These are phyloP conservation scores for Penicillium nucicola DNA, from an alignment of 495 filamentous ascomycete species.

Conservation along the genomic window DNA sequence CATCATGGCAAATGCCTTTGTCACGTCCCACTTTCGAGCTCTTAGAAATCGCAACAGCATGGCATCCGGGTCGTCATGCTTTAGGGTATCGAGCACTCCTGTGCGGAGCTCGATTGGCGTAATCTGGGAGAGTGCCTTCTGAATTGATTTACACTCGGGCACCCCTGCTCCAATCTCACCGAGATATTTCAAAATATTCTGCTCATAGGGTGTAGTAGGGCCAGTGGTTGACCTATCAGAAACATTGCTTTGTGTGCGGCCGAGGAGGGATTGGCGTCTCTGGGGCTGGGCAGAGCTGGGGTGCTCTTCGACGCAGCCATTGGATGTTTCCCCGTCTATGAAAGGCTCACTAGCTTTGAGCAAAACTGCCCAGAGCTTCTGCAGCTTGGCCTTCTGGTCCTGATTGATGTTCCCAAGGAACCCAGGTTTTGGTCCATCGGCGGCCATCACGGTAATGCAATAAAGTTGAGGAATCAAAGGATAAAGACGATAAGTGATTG, in stretches of 20 bases:
- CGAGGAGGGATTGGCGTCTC: slow-evolving; percentile 22
- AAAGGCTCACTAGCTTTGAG: slow-evolving; percentile 66
- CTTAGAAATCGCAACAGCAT: slow-evolving; percentile 87
- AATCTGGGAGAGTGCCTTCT: slow-evolving; percentile 34
- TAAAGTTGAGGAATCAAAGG: not conserved
- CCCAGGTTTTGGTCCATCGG: slow-evolving; percentile 51
- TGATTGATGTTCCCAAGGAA: slow-evolving; percentile 78
- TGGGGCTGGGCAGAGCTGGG: slow-evolving; percentile 16
- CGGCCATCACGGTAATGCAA: slow-evolving; percentile 13
- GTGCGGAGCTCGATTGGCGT: slow-evolving; percentile 67
- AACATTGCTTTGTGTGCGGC: slow-evolving; percentile 25
- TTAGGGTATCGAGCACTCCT: slow-evolving; percentile 81
- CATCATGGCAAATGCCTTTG: slow-evolving; percentile 87
- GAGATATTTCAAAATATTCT: slow-evolving; percentile 22
- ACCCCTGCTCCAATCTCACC: slow-evolving; percentile 20
- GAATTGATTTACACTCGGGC: slow-evolving; percentile 28
- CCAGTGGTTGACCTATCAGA: slow-evolving; percentile 19
- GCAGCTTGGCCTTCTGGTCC: slow-evolving; percentile 80
- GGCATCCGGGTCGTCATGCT: slow-evolving; percentile 88
- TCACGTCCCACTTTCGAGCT: slow-evolving; percentile 92
- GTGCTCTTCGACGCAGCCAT: slow-evolving; percentile 4
- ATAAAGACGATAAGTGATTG: not conserved
- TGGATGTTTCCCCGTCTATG: slow-evolving; percentile 11
- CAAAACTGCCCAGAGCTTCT: slow-evolving; percentile 73
- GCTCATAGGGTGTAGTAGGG: slow-evolving; percentile 12